Percentiles rank a stretch among this genome's conserved stretches.
These are phyloP conservation scores for Nicotiana otophora DNA, from an alignment of 257 asterid species.

Conservation along the genomic window DNA sequence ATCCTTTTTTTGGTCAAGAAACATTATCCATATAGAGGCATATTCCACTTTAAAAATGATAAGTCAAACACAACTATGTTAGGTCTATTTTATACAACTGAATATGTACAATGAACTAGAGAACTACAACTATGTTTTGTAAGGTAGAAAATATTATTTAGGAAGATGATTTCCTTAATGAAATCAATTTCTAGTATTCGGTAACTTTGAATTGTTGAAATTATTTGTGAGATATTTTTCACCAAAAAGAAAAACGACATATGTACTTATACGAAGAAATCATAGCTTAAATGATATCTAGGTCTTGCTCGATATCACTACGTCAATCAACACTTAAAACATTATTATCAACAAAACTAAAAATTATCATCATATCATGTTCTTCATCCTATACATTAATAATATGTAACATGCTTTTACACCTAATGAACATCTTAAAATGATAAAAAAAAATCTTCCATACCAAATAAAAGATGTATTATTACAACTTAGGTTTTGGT, in stretches of 20 bases:
- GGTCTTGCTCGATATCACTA: too few species aligned
- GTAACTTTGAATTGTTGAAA: too few species aligned
- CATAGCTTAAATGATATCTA: too few species aligned
- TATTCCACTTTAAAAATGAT: background rate
- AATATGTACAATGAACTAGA: background rate
- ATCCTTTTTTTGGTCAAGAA: background rate
- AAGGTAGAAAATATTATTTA: background rate
- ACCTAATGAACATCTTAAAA: background rate
- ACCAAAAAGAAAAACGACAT: background rate
- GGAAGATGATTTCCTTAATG: background rate
- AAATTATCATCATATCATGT: background rate
- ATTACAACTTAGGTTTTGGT: background rate
- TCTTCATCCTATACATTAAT: background rate
- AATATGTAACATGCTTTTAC: background rate
- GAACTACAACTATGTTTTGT: background rate
- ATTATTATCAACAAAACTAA: background rate
- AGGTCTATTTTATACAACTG: background rate
- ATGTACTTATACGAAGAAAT: too few species aligned
- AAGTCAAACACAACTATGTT: background rate
- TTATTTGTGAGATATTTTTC: background rate
- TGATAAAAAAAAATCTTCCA: background rate
- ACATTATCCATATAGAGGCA: background rate
- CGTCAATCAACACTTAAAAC: too few species aligned
- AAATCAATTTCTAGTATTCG: background rate
- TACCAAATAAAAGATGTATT: background rate